Conservation (phyloP, 1,284 basidiomycete species). For the Pisolithus thermaeus region DNA sequence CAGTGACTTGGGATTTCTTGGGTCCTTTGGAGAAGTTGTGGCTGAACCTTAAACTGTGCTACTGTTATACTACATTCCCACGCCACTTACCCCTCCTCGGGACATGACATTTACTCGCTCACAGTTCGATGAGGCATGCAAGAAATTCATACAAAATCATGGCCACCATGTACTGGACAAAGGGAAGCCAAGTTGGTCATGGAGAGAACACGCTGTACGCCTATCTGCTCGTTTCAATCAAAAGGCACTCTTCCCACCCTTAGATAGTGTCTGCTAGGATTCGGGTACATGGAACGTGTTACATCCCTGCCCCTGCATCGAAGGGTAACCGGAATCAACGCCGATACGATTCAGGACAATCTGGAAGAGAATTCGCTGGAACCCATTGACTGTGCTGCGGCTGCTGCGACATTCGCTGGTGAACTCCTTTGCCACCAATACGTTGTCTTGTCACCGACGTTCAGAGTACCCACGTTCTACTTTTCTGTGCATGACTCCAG, state of each 20-base stretch:
- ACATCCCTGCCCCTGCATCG: slow-evolving; percentile 5
- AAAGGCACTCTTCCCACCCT: slow-evolving; percentile 12
- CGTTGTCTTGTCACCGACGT: slow-evolving; percentile 68
- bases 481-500: slow-evolving; percentile 63
- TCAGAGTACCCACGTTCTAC: slow-evolving; percentile 74
- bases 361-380: slow-evolving; percentile 29
- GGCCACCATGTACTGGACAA: slow-evolving; percentile 1
- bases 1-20: slow-evolving; percentile 47
- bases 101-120: slow-evolving; percentile 34
- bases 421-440: slow-evolving; percentile 49
- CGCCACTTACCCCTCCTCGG: slow-evolving; percentile 33
- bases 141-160: slow-evolving; percentile 40
- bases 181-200: slow-evolving; percentile 40
- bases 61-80: slow-evolving; percentile 44
- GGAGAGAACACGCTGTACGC: slow-evolving; percentile 50
- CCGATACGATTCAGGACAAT: not conserved
- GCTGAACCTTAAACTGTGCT: slow-evolving; percentile 37
- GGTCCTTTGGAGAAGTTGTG: slow-evolving; percentile 37
- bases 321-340: not conserved
- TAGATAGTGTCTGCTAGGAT: slow-evolving; percentile 29
- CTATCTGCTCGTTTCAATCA: slow-evolving; percentile 13
- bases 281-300: slow-evolving; percentile 47
- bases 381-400: slow-evolving; percentile 28
- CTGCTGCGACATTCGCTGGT: slow-evolving; percentile 13
- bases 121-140: slow-evolving; percentile 61